Base-by-base conservation (phyloP, 225 moss, liverwort and hornwort genomes). In the Marchantia paleacea region DNA sequence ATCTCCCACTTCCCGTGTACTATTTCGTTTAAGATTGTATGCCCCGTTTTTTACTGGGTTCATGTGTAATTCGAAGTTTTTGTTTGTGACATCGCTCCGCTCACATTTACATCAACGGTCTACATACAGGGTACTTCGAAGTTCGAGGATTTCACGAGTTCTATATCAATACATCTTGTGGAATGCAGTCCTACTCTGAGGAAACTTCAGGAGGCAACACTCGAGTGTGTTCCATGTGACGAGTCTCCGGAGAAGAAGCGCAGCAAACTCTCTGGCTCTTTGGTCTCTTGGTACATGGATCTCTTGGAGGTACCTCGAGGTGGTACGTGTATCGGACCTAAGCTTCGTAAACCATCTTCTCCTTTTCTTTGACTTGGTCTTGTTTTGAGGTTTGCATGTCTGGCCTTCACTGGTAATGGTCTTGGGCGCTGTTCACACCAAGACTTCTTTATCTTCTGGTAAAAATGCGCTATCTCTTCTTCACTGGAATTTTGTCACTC, bases 171-270 rank as follows among this genome's bases (percentile, higher is more conserved):
- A 75, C 91, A 95, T 82, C 83, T 99, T 64, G 95, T 99, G 47
- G 97, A 99, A 81, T 99, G 97, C 81, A 95, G 97, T 81, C 95
- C 97, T 73, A 86, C 91, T 57, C 84, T 99, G 78, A 90, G 92
- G 81, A 87, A 86, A 77, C 82, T 90, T 65, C 97, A 99, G 80
- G 78, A 76, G 64, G 72, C 90, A 75, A 88, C 89, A n/a, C 85
- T 97, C 55, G 86, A 90, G 79, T 91, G 88, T 62, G 82, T 82
- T 22, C 53, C 90, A 14, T 81, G 65, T 25, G 75, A 55, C 78
- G 55, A 75, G 72, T 57, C 65, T 65, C 76, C 86, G 62, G 53
- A 85, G 80, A 76, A 91, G 55, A 82, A 78, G 51, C 88, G 82
- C 55, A 91, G 92, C 82, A 84, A 84, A 88, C 82, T 89, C 65